Evolutionary conservation across 2,329 filamentous ascomycete species (phyloP).

Genomic region (Coniochaeta sp.): DNA sequence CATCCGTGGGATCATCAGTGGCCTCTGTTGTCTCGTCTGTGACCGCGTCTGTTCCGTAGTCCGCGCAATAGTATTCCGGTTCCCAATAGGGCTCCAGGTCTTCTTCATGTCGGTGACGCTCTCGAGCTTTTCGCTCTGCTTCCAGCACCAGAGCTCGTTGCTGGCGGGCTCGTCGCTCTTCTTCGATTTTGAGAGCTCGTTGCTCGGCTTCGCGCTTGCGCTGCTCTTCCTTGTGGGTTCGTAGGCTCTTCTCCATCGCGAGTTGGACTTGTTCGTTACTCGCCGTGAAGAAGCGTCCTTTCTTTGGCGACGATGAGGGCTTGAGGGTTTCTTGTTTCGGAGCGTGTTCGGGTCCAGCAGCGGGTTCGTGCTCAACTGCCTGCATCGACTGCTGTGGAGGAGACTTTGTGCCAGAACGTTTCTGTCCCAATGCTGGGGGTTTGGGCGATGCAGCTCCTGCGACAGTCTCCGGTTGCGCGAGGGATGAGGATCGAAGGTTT

Average conservation of each 20-base stretch:
- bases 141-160: too few relatives aligned
- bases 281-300: constrained; percentile 26
- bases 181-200: not conserved
- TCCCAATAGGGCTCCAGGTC: too few relatives aligned
- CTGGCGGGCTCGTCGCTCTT: too few relatives aligned
- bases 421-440: not conserved
- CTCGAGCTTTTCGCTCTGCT: too few relatives aligned
- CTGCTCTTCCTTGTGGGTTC: constrained; percentile 21
- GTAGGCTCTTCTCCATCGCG: constrained; percentile 21
- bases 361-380: too few relatives aligned
- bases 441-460: not conserved
- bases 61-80: too few relatives aligned
- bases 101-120: too few relatives aligned
- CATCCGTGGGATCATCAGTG: too few relatives aligned
- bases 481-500: not conserved
- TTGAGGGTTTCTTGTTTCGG: not conserved
- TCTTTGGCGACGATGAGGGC: constrained; percentile 12
- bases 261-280: constrained; percentile 19
- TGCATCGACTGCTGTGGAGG: too few relatives aligned
- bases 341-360: not conserved
- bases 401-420: too few relatives aligned
- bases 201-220: constrained; percentile 7
- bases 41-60: too few relatives aligned
- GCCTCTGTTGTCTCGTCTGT: too few relatives aligned
- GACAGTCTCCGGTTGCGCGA: not conserved